Evolutionary conservation across 2,329 filamentous ascomycete genomes (phyloP), one percentile per base, ranked within the genome.

Genomic region (Emmonsia crescens): DNA sequence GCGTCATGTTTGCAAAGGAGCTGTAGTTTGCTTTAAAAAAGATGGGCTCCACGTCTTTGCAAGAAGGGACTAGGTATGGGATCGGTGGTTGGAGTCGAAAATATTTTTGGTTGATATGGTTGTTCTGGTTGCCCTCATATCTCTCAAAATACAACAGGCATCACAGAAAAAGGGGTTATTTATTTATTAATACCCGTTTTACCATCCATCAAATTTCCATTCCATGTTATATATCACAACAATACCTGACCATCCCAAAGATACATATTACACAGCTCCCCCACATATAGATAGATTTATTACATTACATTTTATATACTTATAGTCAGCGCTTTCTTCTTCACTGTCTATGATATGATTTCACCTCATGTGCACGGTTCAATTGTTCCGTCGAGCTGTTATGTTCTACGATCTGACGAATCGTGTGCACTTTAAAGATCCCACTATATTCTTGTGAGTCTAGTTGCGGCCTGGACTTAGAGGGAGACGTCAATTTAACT

Each of bases 1-100:
- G 70, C 31, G 78, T 71, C 77, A 79, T 79, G 12, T 48, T 68
- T 62, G 27, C 55, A 21, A 21, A 57, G 46, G 9, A 8, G 38
- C 40, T 16, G 27, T 14, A n/a, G 14, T 31, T 46, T 36, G 27
- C 5, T 27, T 10, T 49, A 16, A 52, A 52, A 52, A n/a, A 33
- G 49, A 19, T 52, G 49, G n/a, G 24, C 1, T 27, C 46, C 24
- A 24, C 8, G 21, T 27, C 4, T 49, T 49, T 49, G 12, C 16
- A 21, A 16, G 10, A 16, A 27, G n/a, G 9, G 12, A 9, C 21
- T 48, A 21, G 4, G 10, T 49, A 14, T n/a, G n/a, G 21, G 46
- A 2, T 14, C 27, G 12, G 21, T 27, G 24, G 46, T 14, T 49
- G 21, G 5, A 49, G 12, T 49, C 46, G 46, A 52, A 52, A n/a